These are phyloP conservation scores for Melaleuca alternifolia DNA, from an alignment of 345 rosid genomes.

Conservation along the genomic window DNA sequence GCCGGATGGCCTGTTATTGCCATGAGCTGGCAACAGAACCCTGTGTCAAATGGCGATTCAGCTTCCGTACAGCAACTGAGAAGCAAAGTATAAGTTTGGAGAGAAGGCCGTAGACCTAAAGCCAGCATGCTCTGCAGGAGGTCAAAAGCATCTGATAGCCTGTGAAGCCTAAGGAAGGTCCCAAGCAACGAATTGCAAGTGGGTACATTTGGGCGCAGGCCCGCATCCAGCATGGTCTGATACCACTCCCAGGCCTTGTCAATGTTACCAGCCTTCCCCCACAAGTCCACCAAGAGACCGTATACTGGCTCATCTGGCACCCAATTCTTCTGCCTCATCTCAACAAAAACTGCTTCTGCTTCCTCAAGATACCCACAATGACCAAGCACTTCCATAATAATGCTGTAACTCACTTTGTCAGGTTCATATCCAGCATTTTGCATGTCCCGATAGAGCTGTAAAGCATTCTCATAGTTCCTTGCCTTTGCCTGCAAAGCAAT, in stretches of 20 bases:
- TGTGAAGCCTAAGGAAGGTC: constrained; percentile 67
- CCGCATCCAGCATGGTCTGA: constrained; percentile 66
- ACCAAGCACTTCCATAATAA: constrained; percentile 96
- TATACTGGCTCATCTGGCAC: constrained; percentile 91
- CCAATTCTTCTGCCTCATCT: constrained; percentile 78
- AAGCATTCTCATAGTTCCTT: constrained; percentile 68
- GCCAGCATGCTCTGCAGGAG: constrained; percentile 63
- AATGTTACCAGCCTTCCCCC: constrained; percentile 89
- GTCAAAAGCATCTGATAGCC: constrained; percentile 59
- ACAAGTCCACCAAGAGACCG: constrained; percentile 83
- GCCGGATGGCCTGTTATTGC: constrained; percentile 76
- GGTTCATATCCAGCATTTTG: constrained; percentile 77
- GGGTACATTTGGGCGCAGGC: constrained; percentile 84
- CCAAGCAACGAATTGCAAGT: constrained; percentile 93
- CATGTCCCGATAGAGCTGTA: constrained; percentile 73
- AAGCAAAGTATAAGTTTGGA: constrained; percentile 84
- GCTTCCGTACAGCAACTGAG: constrained; percentile 87
- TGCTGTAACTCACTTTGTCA: constrained; percentile 86
- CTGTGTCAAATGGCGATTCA: constrained; percentile 54
- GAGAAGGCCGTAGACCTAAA: constrained; percentile 61
- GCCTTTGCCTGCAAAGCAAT: constrained; percentile 91
- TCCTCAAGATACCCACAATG: constrained; percentile 83
- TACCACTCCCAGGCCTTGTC: constrained; percentile 86
- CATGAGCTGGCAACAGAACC: constrained; percentile 71
- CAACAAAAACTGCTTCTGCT: constrained; percentile 68